These are phyloP conservation scores for Effrenium voratum DNA, from an alignment of 73 alveolate genomes.

Conservation along the genomic window DNA sequence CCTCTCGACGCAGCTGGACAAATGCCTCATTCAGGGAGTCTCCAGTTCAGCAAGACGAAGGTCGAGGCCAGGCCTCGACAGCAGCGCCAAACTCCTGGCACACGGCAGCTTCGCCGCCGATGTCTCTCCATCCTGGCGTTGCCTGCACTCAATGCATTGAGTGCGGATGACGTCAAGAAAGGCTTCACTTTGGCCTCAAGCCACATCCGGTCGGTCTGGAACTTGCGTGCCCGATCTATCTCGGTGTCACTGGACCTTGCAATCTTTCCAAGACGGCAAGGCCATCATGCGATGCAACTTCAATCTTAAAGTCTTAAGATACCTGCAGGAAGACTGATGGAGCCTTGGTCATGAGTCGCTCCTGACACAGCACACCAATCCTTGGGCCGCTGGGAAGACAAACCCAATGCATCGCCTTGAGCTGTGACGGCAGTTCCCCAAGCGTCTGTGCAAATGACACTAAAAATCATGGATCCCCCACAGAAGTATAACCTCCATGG, in stretches of 20 bases:
- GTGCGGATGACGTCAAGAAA: background rate
- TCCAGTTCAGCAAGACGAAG: too few species aligned
- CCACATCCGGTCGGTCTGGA: slow-evolving; percentile 92
- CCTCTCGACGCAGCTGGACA: slow-evolving; percentile 40
- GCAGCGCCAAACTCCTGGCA: slow-evolving; percentile 82
- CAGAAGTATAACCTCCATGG: too few species aligned
- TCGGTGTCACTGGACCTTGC: slow-evolving; percentile 79
- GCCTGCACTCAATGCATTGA: slow-evolving; percentile 1
- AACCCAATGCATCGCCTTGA: too few species aligned
- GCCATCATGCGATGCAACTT: background rate
- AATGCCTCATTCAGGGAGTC: background rate
- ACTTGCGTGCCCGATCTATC: slow-evolving; percentile 76
- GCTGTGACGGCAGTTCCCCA: too few species aligned
- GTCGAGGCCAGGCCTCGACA: slow-evolving; percentile 31
- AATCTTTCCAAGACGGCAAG: background rate
- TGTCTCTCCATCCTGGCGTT: slow-evolving; percentile 87
- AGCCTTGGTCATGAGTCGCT: slow-evolving; percentile 63
- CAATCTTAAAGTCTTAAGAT: background rate
- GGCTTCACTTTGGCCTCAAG: slow-evolving; percentile 38
- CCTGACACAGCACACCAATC: slow-evolving; percentile 36
- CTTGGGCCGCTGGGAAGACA: too few species aligned
- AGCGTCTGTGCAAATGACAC: too few species aligned
- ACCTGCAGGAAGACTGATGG: slow-evolving; percentile 46
- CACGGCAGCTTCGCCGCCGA: slow-evolving; percentile 88
- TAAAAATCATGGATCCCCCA: too few species aligned